These are phyloP conservation scores for Ophiostoma montium DNA, from an alignment of 2,329 filamentous ascomycete species.

Conservation along the genomic window DNA sequence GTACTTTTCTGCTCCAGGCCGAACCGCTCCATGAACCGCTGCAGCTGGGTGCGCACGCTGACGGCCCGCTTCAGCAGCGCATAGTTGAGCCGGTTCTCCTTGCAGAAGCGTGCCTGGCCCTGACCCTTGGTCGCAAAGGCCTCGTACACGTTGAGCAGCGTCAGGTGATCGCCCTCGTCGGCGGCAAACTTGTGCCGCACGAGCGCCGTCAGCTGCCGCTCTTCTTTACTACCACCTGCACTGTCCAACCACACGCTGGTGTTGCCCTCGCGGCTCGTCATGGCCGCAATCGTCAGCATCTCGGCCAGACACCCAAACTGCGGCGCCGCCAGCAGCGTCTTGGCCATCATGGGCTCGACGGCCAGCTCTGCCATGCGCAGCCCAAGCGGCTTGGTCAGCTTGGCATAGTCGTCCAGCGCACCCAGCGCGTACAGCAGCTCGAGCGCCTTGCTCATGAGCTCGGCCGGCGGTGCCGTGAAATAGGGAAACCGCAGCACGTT, in stretches of 20 bases:
- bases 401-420: slow-evolving; percentile 77
- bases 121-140: slow-evolving; percentile 71
- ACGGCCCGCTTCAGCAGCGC: slow-evolving; percentile 71
- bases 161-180: slow-evolving; percentile 88
- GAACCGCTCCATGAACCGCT: slow-evolving; percentile 75
- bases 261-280: slow-evolving; percentile 74
- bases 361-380: slow-evolving; percentile 84
- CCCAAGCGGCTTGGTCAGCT: slow-evolving; percentile 79
- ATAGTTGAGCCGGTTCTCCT: slow-evolving; percentile 75
- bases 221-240: slow-evolving; percentile 36
- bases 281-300: slow-evolving; percentile 82
- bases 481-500: slow-evolving; percentile 89
- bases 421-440: slow-evolving; percentile 80
- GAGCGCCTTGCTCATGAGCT: slow-evolving; percentile 71
- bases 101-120: slow-evolving; percentile 76
- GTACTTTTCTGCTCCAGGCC: slow-evolving; percentile 42
- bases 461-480: slow-evolving; percentile 69
- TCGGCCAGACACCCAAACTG: slow-evolving; percentile 70
- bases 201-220: slow-evolving; percentile 61
- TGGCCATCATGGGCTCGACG: slow-evolving; percentile 91
- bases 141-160: slow-evolving; percentile 84
- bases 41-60: slow-evolving; percentile 74
- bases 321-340: slow-evolving; percentile 63
- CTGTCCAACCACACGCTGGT: slow-evolving; percentile 70
- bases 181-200: slow-evolving; percentile 71